These are phyloP conservation scores for Penicillium glabrum DNA, from an alignment of 2,329 filamentous ascomycete species.

Conservation along the genomic window DNA sequence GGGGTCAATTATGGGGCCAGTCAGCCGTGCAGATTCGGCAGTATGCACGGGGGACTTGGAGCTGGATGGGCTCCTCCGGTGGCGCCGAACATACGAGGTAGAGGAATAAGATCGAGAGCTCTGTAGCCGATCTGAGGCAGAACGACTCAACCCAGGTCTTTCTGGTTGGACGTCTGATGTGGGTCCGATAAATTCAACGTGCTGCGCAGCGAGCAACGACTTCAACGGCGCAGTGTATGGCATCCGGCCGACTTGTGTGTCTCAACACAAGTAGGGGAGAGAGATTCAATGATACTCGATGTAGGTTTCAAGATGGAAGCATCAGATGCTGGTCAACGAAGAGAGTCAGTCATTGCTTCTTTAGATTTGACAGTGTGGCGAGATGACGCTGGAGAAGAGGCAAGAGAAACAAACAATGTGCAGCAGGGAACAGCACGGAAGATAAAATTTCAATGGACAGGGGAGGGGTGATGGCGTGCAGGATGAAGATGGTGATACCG, in stretches of 20 bases:
- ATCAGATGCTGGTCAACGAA: constrained; percentile 8
- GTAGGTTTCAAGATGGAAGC: not conserved
- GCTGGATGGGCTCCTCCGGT: constrained; percentile 59
- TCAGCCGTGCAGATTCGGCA: constrained; percentile 20
- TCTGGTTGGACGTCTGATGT: constrained; percentile 25
- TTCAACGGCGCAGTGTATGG: constrained; percentile 53
- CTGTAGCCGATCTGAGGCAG: constrained; percentile 41
- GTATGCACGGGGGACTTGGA: constrained; percentile 31
- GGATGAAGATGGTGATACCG: constrained; percentile 21
- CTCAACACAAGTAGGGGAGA: constrained; percentile 27
- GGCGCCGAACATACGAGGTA: constrained; percentile 61
- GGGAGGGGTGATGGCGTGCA: constrained; percentile 8
- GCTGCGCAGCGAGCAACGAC: constrained; percentile 56
- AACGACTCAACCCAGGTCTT: constrained; percentile 20
- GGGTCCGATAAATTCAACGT: constrained; percentile 53
- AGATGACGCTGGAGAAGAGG: not conserved
- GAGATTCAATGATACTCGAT: constrained; percentile 2
- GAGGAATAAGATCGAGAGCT: constrained; percentile 59
- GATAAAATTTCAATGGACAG: constrained; percentile 7
- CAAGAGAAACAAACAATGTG: constrained; percentile 9
- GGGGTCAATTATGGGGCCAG: constrained; percentile 34
- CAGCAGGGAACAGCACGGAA: constrained; percentile 8
- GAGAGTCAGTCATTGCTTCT: constrained; percentile 9
- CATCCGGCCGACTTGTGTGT: constrained; percentile 45
- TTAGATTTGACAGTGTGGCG: constrained; percentile 14